These are phyloP conservation scores for Phytophthora fragariae DNA, from an alignment of 352 stramenopile genomes.

Conservation along the genomic window DNA sequence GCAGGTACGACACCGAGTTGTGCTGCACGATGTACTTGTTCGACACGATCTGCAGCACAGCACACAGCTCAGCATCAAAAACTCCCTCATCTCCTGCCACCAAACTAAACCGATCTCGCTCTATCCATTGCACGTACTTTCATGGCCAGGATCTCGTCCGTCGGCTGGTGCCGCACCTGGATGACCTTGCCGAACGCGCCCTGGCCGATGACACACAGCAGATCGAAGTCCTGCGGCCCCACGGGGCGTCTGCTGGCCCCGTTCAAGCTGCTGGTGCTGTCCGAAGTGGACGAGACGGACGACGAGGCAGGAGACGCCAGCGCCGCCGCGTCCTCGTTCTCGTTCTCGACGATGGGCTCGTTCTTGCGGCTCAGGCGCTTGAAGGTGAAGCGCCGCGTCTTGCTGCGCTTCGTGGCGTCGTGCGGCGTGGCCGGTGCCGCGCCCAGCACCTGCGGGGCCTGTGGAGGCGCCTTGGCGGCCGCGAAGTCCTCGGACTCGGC, in stretches of 20 bases:
- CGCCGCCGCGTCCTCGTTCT: conserved; percentile 20
- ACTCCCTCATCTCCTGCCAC: neutral
- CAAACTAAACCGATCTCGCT: neutral
- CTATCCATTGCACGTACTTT: conserved; percentile 56
- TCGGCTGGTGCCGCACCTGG: conserved; percentile 82
- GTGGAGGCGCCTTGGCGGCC: conserved; percentile 44
- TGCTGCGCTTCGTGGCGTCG: conserved; percentile 12
- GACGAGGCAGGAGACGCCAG: conserved; percentile 3
- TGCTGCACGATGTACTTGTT: conserved; percentile 90
- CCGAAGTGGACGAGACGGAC: neutral
- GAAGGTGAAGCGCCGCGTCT: conserved; percentile 41
- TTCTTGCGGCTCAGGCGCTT: conserved; percentile 35
- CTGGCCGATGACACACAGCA: conserved; percentile 87
- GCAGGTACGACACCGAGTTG: conserved; percentile 81
- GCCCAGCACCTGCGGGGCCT: conserved; percentile 35
- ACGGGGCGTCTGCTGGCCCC: conserved; percentile 34
- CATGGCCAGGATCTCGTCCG: conserved; percentile 83
- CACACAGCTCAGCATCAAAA: neutral
- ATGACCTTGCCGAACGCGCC: conserved; percentile 89
- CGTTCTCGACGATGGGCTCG: conserved; percentile 35
- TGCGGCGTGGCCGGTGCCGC: neutral
- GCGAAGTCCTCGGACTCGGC: conserved; percentile 78
- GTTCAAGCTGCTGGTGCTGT: conserved; percentile 31
- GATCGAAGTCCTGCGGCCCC: conserved; percentile 80
- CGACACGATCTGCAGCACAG: conserved; percentile 65